Percentiles rank a stretch among this genome's conserved stretches.
Conservation (phyloP, 2,329 filamentous ascomycete species). For the Blastomyces gilchristii region DNA sequence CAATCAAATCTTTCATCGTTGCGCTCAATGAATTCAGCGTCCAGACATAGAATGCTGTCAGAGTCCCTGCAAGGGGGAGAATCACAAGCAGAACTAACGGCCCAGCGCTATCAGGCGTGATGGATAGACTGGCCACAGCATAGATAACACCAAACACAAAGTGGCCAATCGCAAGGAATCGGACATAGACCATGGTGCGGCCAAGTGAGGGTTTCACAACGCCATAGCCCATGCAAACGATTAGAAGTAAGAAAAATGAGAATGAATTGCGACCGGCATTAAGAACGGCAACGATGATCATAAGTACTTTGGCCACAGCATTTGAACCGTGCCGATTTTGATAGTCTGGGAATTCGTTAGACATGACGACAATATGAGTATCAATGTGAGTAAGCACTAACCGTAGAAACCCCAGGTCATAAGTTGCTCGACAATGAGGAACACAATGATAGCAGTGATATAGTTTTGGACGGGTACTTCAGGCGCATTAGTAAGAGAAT, state of each 20-base stretch:
- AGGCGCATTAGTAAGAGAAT: slow-evolving; percentile 25
- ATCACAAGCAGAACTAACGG: slow-evolving; percentile 88
- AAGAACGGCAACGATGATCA: slow-evolving; percentile 83
- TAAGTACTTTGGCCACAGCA: slow-evolving; percentile 68
- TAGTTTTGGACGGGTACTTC: slow-evolving; percentile 93
- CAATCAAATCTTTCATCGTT: slow-evolving; percentile 91
- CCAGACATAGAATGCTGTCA: slow-evolving; percentile 98
- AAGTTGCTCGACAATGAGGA: slow-evolving; percentile 89
- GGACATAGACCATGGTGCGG: slow-evolving; percentile 87
- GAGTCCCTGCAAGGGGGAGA: slow-evolving; percentile 75
- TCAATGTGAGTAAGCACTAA: slow-evolving; percentile 30
- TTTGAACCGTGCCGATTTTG: slow-evolving; percentile 84
- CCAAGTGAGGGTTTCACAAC: slow-evolving; percentile 91
- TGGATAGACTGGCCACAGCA: slow-evolving; percentile 74
- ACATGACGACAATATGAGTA: slow-evolving; percentile 16
- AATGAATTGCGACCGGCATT: slow-evolving; percentile 95
- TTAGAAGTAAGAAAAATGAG: slow-evolving; percentile 93
- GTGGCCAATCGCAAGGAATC: slow-evolving; percentile 80
- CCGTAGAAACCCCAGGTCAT: slow-evolving; percentile 98
- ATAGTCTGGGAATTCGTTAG: slow-evolving; percentile 53
- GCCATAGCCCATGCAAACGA: slow-evolving; percentile 98
- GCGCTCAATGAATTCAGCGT: slow-evolving; percentile 89
- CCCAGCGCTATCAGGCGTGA: slow-evolving; percentile 81
- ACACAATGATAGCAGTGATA: slow-evolving; percentile 91
- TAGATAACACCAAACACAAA: slow-evolving; percentile 94